Evolutionary conservation across 768 basidiomycete species (phyloP).

Genomic region (Mycena capillaripes): DNA sequence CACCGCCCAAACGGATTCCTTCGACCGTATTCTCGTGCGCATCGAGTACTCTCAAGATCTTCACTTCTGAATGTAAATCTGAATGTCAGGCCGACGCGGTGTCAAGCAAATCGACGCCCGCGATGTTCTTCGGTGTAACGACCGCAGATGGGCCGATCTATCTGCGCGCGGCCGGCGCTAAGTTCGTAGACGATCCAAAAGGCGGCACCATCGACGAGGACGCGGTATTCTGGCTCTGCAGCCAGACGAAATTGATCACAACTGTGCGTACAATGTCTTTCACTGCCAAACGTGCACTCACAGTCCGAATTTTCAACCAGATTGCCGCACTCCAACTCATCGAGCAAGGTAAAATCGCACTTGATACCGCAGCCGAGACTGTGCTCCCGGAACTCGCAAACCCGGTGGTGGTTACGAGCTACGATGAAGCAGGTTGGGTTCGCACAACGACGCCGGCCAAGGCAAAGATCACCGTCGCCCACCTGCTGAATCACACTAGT

Average conservation of each 20-base stretch:
- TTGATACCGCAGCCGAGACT: conserved; percentile 43
- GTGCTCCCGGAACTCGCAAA: conserved; percentile 46
- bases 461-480: conserved; percentile 39
- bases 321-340: conserved; percentile 48
- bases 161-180: not conserved
- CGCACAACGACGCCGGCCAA: conserved; percentile 40
- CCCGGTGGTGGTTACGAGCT: conserved; percentile 41
- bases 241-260: conserved; percentile 26
- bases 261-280: not conserved
- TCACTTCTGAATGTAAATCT: not conserved
- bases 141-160: conserved; percentile 4
- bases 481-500: conserved; percentile 49
- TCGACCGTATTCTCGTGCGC: conserved; percentile 1
- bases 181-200: not conserved
- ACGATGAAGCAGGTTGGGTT: conserved; percentile 11
- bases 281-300: not conserved
- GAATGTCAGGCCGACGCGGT: not conserved
- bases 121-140: conserved; percentile 12
- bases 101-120: conserved; percentile 2
- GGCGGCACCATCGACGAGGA: conserved; percentile 14
- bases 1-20: not conserved
- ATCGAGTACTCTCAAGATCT: too few species aligned
- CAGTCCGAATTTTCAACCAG: conserved; percentile 20
- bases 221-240: conserved; percentile 18
- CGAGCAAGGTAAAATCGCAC: conserved; percentile 43